These are phyloP conservation scores for Coffea canephora DNA, from an alignment of 257 asterid genomes.

Conservation along the genomic window DNA sequence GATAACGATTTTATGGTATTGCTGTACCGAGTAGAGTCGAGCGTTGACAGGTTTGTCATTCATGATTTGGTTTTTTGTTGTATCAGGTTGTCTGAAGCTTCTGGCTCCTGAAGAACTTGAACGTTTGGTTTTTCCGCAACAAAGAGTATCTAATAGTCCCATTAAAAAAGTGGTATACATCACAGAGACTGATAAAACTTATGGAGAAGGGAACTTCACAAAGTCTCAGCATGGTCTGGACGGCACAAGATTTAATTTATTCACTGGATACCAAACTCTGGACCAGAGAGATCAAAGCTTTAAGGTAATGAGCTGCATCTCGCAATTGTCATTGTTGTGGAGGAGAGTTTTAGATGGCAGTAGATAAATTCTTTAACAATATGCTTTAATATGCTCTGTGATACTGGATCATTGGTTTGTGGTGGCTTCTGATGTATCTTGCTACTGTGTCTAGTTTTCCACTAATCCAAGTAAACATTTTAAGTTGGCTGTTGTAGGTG, in stretches of 20 bases:
- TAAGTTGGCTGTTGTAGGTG: constrained; percentile 46
- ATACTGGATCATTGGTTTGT: not conserved
- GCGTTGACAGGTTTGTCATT: not conserved
- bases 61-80: not conserved
- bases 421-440: not conserved
- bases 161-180: constrained; percentile 55
- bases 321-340: not conserved
- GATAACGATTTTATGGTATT: not conserved
- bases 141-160: constrained; percentile 37
- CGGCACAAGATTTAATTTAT: constrained; percentile 65
- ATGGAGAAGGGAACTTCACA: constrained; percentile 36
- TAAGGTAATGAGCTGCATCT: constrained; percentile 46
- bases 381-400: not conserved
- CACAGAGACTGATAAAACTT: constrained; percentile 36
- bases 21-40: not conserved
- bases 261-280: constrained; percentile 91
- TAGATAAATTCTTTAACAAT: not conserved
- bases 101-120: constrained; percentile 80
- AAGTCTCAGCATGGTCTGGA: constrained; percentile 38
- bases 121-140: constrained; percentile 61
- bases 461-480: not conserved
- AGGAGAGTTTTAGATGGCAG: not conserved
- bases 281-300: constrained; percentile 74
- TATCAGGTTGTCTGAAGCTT: constrained; percentile 78
- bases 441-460: not conserved